Percentiles rank a stretch among this genome's conserved stretches.
phyloP scores from a whole-genome alignment of 495 filamentous ascomycete species.

The Bryoglossum gracile region DNA sequence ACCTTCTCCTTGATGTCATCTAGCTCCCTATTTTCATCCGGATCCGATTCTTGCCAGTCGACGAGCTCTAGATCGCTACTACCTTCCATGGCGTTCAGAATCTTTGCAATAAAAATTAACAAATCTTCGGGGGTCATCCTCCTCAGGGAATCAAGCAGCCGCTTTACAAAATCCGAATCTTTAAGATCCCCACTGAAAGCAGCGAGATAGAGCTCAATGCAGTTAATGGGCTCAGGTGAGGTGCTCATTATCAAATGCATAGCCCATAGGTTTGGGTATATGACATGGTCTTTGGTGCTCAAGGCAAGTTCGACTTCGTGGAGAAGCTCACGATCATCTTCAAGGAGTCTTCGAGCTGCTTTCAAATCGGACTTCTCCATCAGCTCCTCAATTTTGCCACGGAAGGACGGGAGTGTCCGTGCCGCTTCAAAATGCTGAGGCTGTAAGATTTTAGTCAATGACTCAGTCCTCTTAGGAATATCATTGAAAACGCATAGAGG shows the following conservation, averaged over 20 bases:
- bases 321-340: constrained; percentile 27
- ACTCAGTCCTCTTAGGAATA: constrained; percentile 17
- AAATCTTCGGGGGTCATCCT: constrained; percentile 36
- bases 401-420: constrained; percentile 74
- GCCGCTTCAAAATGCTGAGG: constrained; percentile 64
- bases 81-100: constrained; percentile 28
- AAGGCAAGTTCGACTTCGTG: constrained; percentile 20
- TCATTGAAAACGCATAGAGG: constrained; percentile 61
- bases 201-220: constrained; percentile 21
- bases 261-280: constrained; percentile 12
- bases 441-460: constrained; percentile 31
- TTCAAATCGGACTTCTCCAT: constrained; percentile 17
- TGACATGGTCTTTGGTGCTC: constrained; percentile 25
- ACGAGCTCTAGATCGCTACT: constrained; percentile 13
- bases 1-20: constrained; percentile 32
- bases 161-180: constrained; percentile 12
- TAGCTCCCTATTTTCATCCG: constrained; percentile 31
- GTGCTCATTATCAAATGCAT: constrained; percentile 12
- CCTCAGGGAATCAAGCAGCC: constrained; percentile 31
- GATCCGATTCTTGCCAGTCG: constrained; percentile 25
- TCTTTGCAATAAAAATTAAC: constrained; percentile 27
- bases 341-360: constrained; percentile 9
- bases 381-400: constrained; percentile 37
- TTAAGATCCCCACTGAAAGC: constrained; percentile 13
- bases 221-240: constrained; percentile 1